These are phyloP conservation scores for Leucosporidium scottii DNA, from an alignment of 768 basidiomycete genomes.

Conservation along the genomic window DNA sequence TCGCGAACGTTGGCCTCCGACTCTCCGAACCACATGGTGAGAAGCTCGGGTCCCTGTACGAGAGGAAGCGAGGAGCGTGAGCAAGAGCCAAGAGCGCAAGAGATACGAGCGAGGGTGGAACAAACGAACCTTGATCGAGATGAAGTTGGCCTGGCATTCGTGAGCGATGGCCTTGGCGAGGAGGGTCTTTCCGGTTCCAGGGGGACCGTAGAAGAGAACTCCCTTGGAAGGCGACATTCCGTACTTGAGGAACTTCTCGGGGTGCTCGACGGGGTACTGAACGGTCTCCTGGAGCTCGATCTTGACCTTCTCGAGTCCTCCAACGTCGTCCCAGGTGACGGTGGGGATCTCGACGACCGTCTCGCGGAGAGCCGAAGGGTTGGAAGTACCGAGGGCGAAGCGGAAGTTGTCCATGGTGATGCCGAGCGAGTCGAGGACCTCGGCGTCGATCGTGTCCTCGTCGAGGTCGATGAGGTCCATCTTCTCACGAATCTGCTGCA, in stretches of 20 bases:
- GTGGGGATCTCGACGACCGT: constrained; percentile 99
- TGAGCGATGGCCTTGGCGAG: constrained; percentile 98
- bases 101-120: constrained; percentile 10
- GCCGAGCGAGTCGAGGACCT: constrained; percentile 95
- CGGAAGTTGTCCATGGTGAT: constrained; percentile 99
- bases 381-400: constrained; percentile 92
- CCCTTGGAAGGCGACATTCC: constrained; percentile 99
- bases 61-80: background rate
- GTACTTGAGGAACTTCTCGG: constrained; percentile 99
- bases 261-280: constrained; percentile 99
- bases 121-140: constrained; percentile 76
- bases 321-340: constrained; percentile 97
- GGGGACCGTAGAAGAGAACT: constrained; percentile 98
- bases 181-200: constrained; percentile 98
- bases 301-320: constrained; percentile 99
- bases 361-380: constrained; percentile 97
- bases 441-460: constrained; percentile 97
- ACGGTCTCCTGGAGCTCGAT: constrained; percentile 98
- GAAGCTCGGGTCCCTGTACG: constrained; percentile 77
- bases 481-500: constrained; percentile 99
- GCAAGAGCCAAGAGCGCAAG: no score
- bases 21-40: constrained; percentile 99
- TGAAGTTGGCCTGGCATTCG: constrained; percentile 99
- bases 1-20: constrained; percentile 99
- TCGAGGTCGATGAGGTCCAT: constrained; percentile 88